Base-by-base conservation (phyloP, 805 yeast genomes). In the Kazachstania taianensis region DNA sequence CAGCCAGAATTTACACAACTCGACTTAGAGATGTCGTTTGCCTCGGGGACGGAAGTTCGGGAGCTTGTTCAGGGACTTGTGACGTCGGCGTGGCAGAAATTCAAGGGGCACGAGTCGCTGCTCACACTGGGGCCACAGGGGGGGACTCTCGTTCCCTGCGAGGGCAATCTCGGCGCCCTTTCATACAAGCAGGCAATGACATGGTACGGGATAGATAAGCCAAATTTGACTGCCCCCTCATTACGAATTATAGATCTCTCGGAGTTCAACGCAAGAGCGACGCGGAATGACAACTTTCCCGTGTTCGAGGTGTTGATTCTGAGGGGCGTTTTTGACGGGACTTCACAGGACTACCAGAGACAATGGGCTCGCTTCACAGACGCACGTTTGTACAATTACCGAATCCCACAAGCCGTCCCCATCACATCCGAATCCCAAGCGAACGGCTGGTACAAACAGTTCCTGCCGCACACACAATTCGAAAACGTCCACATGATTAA, bases 1-100 rank as follows among this genome's bases (percentile, higher is more conserved):
- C 98, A 92, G 59, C 97, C 97, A 0, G 98, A 92, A 55, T 92
- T 92, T 56, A 92, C 98, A 1, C 99, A 92, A 60, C 63, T 92
- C n/a, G 99, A 92, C 66, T 48, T 92, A 60, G 99, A 92, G 57
- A 80, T 92, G 89, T 73, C 87, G 14, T 92, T 79, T 63, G 78
- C 87, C 3, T 67, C 67, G 42, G 73, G 74, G 22, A 61, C 66
- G 12, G 83, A 82, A 45, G 94, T 92, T 5, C 76, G 73, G 55
- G 38, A 53, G 0, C 77, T 75, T 0, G 75, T 89, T 2, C 81
- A 80, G 48, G 61, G 62, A 10, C 53, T 81, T 0, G 70, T 85
- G 0, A 52, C 57, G 5, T 52, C 52, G 1, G 64, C 77, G 1
- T 85, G 94, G 87, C 51, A 51, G 3, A 55, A 62, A 3, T 64